Conservation (phyloP, 345 rosid genomes). For the Barbarea vulgaris region DNA sequence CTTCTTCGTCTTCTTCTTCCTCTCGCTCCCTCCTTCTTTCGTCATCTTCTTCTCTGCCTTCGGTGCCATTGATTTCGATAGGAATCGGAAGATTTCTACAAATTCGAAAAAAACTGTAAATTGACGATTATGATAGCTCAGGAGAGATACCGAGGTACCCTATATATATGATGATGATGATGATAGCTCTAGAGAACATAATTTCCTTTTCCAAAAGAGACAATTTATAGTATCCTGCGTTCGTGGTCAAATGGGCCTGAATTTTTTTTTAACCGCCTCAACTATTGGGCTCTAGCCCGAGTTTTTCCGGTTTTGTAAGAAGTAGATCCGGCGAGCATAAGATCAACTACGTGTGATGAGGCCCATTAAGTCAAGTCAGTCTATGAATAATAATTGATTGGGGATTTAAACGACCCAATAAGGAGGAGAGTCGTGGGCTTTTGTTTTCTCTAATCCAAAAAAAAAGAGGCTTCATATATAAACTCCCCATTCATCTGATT, state of each 20-base stretch:
- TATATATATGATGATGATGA: no score
- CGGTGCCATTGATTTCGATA: slow-evolving; percentile 17
- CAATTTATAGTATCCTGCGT: no score
- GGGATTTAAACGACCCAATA: slow-evolving; percentile 18
- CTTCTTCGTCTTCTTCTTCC: slow-evolving; percentile 67
- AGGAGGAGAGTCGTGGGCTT: slow-evolving; percentile 3
- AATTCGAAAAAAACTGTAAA: no score
- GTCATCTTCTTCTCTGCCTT: slow-evolving; percentile 58
- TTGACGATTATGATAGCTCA: no score
- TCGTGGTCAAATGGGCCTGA: no score
- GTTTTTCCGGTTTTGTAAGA: no score
- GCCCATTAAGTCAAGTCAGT: not conserved
- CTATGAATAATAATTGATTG: not conserved
- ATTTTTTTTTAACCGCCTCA: no score
- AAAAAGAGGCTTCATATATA: slow-evolving; percentile 19
- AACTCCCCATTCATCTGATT: not conserved
- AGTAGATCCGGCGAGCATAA: no score
- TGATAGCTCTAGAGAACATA: no score
- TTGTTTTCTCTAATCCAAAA: not conserved
- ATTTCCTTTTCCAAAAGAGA: no score
- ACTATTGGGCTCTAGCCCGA: not conserved
- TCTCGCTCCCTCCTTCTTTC: slow-evolving; percentile 58
- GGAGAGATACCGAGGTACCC: no score
- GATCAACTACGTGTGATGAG: not conserved
- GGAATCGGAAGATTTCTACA: no score